Evolutionary conservation across 2,329 filamentous ascomycete species (phyloP).

Genomic region (Akanthomyces dipterigenus): DNA sequence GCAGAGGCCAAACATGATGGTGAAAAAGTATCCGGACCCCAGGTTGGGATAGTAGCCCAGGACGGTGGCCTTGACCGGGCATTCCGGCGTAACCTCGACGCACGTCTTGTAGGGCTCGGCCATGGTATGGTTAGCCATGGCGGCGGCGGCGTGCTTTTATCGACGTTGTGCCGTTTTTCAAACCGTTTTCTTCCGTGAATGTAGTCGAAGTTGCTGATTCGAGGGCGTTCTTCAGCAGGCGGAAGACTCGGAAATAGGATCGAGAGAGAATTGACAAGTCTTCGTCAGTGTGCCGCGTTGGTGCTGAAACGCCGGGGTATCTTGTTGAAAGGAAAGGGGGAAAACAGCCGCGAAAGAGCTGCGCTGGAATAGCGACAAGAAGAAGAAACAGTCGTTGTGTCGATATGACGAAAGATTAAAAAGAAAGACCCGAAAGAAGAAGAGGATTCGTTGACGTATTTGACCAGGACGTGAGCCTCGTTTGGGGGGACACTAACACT

Average conservation of each 20-base stretch:
- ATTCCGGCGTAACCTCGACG: constrained; percentile 31
- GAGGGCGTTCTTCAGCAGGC: background rate
- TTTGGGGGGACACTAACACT: background rate
- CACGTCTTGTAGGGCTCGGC: constrained; percentile 21
- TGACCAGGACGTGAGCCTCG: background rate
- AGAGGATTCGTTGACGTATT: background rate
- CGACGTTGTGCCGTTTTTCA: background rate
- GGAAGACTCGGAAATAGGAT: background rate
- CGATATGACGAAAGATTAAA: background rate
- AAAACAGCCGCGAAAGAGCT: background rate
- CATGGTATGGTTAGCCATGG: constrained; percentile 7
- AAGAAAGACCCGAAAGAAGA: background rate
- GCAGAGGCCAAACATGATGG: constrained; percentile 40
- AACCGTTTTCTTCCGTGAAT: background rate
- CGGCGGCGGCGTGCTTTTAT: background rate
- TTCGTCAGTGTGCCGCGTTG: background rate
- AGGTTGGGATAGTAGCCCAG: constrained; percentile 51
- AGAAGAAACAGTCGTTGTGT: background rate
- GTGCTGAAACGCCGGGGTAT: background rate
- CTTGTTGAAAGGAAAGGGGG: background rate
- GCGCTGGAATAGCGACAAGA: background rate
- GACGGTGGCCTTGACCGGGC: constrained; percentile 46
- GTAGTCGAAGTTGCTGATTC: background rate
- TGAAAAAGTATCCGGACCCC: constrained; percentile 50
- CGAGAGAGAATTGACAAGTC: background rate